Conservation (phyloP, 1,284 basidiomycete genomes). For the Irpex lacteus region DNA sequence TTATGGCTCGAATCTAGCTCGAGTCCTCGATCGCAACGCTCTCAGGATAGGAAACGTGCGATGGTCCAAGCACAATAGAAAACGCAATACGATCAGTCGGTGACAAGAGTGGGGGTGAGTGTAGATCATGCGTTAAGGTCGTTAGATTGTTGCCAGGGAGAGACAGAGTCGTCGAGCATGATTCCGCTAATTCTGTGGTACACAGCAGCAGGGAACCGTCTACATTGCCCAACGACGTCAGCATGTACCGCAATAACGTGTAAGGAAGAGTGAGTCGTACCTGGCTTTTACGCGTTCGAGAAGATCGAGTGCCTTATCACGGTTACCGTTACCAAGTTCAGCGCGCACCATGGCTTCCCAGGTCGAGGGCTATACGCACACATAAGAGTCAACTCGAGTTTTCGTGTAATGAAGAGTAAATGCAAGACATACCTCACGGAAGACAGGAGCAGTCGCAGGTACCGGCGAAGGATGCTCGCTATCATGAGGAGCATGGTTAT, state of each 20-base stretch:
- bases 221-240: slow-evolving; percentile 24
- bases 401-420: not conserved
- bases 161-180: slow-evolving; percentile 28
- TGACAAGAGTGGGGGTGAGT: not conserved
- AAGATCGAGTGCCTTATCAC: slow-evolving; percentile 67
- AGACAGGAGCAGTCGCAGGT: slow-evolving; percentile 58
- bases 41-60: too few relatives aligned
- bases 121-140: not conserved
- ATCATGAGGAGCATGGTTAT: slow-evolving; percentile 80
- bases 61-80: not conserved
- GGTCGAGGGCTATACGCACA: slow-evolving; percentile 63
- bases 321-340: slow-evolving; percentile 80
- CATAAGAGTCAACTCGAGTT: not conserved
- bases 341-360: slow-evolving; percentile 96
- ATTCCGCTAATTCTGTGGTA: slow-evolving; percentile 42
- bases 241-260: not conserved
- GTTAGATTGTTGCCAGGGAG: slow-evolving; percentile 8
- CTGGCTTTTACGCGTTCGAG: slow-evolving; percentile 76
- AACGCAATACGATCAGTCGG: not conserved
- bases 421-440: slow-evolving; percentile 74
- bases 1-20: not conserved
- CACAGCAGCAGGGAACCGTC: slow-evolving; percentile 61
- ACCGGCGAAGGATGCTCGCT: slow-evolving; percentile 6
- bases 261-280: slow-evolving; percentile 34
- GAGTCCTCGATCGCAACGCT: not conserved